A percentile compares a stretch with the other conserved stretches of the same genome.
phyloP scores from a whole-genome alignment of 2,329 filamentous ascomycete species.

The Pseudovirgaria hyperparasitica region DNA sequence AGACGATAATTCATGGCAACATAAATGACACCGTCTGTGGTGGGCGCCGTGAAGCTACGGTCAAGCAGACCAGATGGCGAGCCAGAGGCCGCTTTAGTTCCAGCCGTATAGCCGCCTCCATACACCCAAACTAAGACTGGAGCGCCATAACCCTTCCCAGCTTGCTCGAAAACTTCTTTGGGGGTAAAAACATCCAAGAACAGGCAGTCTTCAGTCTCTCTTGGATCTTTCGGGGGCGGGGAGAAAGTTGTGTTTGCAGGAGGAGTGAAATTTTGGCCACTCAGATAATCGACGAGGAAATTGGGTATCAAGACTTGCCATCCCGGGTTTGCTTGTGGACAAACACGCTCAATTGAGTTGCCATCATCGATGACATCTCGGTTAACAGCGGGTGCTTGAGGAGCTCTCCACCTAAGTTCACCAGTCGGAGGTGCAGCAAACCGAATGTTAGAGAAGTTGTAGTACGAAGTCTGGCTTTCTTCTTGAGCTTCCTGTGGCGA shows the following conservation, averaged over 20 bases:
- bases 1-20: conserved; percentile 35
- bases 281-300: conserved; percentile 20
- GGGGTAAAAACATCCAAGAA: conserved; percentile 37
- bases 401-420: conserved; percentile 36
- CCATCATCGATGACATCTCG: conserved; percentile 35
- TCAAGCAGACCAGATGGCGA: conserved; percentile 29
- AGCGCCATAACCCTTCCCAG: conserved; percentile 18
- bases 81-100: conserved; percentile 25
- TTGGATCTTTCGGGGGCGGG: conserved; percentile 12
- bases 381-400: conserved; percentile 29
- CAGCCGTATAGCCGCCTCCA: conserved; percentile 34
- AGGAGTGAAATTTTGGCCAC: conserved; percentile 17
- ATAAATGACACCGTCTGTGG: conserved; percentile 29
- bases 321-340: conserved; percentile 25
- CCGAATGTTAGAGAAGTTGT: conserved; percentile 39
- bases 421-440: conserved; percentile 36
- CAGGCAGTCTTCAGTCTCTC: conserved; percentile 33
- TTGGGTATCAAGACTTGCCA: conserved; percentile 27
- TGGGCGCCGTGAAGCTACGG: conserved; percentile 26
- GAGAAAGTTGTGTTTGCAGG: conserved; percentile 14
- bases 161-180: conserved; percentile 19
- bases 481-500: not conserved
- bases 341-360: conserved; percentile 14
- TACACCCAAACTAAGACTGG: conserved; percentile 40
- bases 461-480: conserved; percentile 11